Percentiles rank a stretch among this genome's conserved stretches.
Evolutionary conservation across 257 asterid genomes (phyloP).

Genomic region (Handroanthus guayacan): DNA sequence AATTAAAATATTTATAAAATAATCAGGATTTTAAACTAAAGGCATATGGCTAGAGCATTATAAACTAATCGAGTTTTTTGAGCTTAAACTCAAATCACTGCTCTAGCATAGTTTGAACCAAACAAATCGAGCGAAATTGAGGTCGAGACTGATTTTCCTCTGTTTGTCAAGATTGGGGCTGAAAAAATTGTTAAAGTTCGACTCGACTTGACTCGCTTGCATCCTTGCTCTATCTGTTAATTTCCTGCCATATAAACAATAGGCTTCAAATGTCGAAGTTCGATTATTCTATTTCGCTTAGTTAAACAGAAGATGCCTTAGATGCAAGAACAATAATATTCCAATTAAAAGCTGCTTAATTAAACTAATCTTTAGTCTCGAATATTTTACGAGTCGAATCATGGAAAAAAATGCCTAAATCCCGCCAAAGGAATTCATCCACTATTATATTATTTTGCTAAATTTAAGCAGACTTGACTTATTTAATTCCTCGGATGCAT

Average conservation of each 20-base stretch:
- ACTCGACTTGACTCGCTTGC: too few species aligned
- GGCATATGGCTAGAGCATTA: too few species aligned
- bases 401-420: constrained; percentile 7
- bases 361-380: background rate
- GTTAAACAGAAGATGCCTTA: constrained; percentile 1
- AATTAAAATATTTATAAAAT: too few species aligned
- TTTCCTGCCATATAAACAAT: background rate
- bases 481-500: background rate
- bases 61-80: too few species aligned
- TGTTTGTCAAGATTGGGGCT: too few species aligned
- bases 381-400: background rate
- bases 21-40: too few species aligned
- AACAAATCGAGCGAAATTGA: too few species aligned
- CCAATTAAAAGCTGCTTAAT: background rate
- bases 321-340: background rate
- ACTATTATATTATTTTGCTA: background rate
- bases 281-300: background rate
- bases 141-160: too few species aligned
- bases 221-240: too few species aligned
- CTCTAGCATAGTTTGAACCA: too few species aligned
- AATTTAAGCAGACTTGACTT: background rate
- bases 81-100: too few species aligned
- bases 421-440: background rate
- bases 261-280: background rate
- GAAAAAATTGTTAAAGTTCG: too few species aligned